These are phyloP conservation scores for Cyberlindnera xylosilytica DNA, from an alignment of 805 yeast genomes.

Conservation along the genomic window DNA sequence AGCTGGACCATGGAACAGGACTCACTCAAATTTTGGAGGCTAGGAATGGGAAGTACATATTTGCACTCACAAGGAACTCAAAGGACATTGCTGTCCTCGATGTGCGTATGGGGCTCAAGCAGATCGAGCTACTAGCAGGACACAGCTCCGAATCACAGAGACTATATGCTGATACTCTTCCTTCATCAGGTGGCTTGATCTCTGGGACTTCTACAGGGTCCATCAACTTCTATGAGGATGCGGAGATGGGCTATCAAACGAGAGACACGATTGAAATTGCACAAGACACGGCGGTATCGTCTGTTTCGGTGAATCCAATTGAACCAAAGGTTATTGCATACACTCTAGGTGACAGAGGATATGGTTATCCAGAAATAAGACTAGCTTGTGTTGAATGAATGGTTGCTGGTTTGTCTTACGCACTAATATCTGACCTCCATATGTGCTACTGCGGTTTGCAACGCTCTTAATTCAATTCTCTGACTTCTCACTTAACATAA, in stretches of 20 bases:
- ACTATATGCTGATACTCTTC: slow-evolving; percentile 22
- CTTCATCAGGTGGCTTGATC: slow-evolving; percentile 26
- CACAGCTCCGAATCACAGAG: slow-evolving; percentile 22
- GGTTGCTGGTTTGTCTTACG: too few species aligned
- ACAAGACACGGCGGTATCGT: slow-evolving; percentile 13
- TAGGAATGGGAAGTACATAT: slow-evolving; percentile 35
- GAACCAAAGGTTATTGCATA: slow-evolving; percentile 18
- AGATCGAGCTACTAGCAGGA: slow-evolving; percentile 10
- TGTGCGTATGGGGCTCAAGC: slow-evolving; percentile 28
- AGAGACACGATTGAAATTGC: background rate
- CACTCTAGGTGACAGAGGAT: slow-evolving; percentile 21
- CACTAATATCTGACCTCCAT: too few species aligned
- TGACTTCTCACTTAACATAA: too few species aligned
- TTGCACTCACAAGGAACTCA: slow-evolving; percentile 30
- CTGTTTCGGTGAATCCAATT: slow-evolving; percentile 15
- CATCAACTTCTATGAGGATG: slow-evolving; percentile 22
- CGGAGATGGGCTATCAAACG: slow-evolving; percentile 21
- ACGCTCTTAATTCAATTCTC: too few species aligned
- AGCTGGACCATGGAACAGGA: slow-evolving; percentile 29
- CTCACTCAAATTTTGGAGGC: slow-evolving; percentile 34
- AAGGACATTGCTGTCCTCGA: slow-evolving; percentile 33
- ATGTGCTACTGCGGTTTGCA: too few species aligned
- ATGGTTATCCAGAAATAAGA: slow-evolving; percentile 5
- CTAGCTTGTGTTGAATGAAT: background rate
- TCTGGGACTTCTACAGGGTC: slow-evolving; percentile 26